Evolutionary conservation across 495 filamentous ascomycete species (phyloP), one percentile per base, ranked within the genome.

Genomic region (Darksidea phi): DNA sequence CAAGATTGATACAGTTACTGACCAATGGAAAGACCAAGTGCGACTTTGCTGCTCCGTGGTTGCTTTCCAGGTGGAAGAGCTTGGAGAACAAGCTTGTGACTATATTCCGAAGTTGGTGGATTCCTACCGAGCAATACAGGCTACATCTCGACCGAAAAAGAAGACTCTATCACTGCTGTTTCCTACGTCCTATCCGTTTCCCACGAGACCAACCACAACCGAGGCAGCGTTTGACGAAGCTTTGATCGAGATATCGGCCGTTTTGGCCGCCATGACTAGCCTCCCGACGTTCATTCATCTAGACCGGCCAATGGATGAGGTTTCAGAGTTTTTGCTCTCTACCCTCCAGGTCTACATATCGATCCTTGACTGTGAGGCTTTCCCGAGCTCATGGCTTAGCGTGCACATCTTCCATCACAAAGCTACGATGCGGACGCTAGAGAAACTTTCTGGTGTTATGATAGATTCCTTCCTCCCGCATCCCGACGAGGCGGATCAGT

Each of bases 341-440:
- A 82, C 84, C 3, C 79, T 94, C 34, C 86, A 90, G 59, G 88
- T 94, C 4, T 88, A 95, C 67, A 88, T 89, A 71, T 96, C 90
- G 52, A 91, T 98, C 54, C 76, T 98, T 4, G 81, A 86, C 55
- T 90, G 91, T 63, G 90, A 95, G 61, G 89, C 95, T 0, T 99
- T 97, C 73, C 94, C 94, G 2, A 79, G 82, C 32, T 82, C 77
- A 64, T 98, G 94, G 95, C 80, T 99, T 37, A 96, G 90, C 71
- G 82, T 95, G 37, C 90, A 95, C 72, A 90, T 97, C 41, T 96
- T 90, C 72, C 91, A 99, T 69, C 94, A 97, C 72, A 91, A 89
- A 70, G 91, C 90, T 1, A 87, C 90, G 3, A 86, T 97, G 76
- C 87, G 87, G 58, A 88, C 86, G 12, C 79, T 99, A n/a, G 90